Evolutionary conservation across 2,329 filamentous ascomycete genomes (phyloP).

Genomic region (Aspergillus oerlinghausenensis): DNA sequence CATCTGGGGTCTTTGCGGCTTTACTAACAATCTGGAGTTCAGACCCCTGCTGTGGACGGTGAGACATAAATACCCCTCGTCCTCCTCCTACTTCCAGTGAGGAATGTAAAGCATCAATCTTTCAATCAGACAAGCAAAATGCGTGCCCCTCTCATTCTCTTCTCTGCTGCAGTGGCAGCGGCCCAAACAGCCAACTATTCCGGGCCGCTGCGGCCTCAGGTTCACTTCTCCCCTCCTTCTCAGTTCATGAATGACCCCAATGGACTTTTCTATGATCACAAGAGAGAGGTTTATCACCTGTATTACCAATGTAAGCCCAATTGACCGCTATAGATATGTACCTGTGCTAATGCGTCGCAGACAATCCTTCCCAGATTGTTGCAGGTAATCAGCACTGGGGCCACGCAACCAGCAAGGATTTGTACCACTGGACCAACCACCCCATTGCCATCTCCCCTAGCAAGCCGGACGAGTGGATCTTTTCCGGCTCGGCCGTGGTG

Average conservation of each 20-base stretch:
- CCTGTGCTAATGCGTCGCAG: conserved; percentile 20
- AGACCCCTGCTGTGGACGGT: background rate
- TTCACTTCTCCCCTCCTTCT: conserved; percentile 28
- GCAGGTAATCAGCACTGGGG: conserved; percentile 63
- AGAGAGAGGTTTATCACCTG: conserved; percentile 54
- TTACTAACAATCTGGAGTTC: no score
- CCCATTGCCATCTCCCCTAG: conserved; percentile 55
- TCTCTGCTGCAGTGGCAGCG: conserved; percentile 2
- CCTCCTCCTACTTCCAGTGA: background rate
- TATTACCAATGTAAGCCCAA: conserved; percentile 58
- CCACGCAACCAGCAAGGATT: conserved; percentile 58
- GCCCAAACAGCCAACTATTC: conserved; percentile 7
- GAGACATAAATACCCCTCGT: background rate
- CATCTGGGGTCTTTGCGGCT: no score
- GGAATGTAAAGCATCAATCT: background rate
- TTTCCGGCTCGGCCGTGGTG: conserved; percentile 54
- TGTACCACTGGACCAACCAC: conserved; percentile 63
- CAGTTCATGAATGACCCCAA: conserved; percentile 57
- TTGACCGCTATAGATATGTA: background rate
- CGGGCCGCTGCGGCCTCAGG: conserved; percentile 25
- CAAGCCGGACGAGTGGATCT: conserved; percentile 42
- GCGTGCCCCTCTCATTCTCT: background rate
- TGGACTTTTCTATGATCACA: conserved; percentile 56
- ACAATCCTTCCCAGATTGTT: conserved; percentile 47
- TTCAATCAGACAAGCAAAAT: background rate